Base-by-base conservation (phyloP, 352 stramenopile species). In the Thalassiosira mediterranea region DNA sequence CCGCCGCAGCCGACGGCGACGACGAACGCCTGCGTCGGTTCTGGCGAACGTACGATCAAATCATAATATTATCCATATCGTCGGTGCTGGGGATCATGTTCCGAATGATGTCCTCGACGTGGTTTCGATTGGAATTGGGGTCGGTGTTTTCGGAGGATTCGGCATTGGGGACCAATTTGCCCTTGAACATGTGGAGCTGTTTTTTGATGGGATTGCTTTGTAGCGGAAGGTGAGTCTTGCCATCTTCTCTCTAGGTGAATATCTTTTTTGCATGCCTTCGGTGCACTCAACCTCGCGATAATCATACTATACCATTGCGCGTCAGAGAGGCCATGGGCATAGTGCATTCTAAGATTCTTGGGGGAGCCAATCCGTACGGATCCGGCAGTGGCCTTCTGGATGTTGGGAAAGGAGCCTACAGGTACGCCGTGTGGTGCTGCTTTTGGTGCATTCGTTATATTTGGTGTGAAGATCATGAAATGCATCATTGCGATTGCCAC, bases 191-290 rank as follows among this genome's bases (percentile, higher is more conserved):
- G 65, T 72, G 88, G 17, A 83, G 69, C 56, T 90, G 81, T 42
- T 92, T 90, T 52, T 37, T 92, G 11, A 68, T 92, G 70, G 86
- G 86, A 19, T 71, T 90, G 25, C 54, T 92, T 10, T 86, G 83
- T 63, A 87, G 67, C 69, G 86, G 86, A 42, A 54, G 85, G n/a
- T n/a, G n/a, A n/a, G n/a, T n/a, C n/a, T n/a, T n/a, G n/a, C n/a
- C n/a, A n/a, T n/a, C n/a, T n/a, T n/a, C n/a, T n/a, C n/a, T n/a
- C n/a, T n/a, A n/a, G n/a, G n/a, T n/a, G n/a, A n/a, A n/a, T n/a
- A n/a, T n/a, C n/a, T n/a, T n/a, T n/a, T n/a, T n/a, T n/a, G n/a
- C n/a, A n/a, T n/a, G n/a, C n/a, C n/a, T n/a, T n/a, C n/a, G n/a
- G n/a, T n/a, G n/a, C n/a, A n/a, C n/a, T n/a, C n/a, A n/a, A n/a